These are phyloP conservation scores for Venturia effusa DNA, from an alignment of 2,329 filamentous ascomycete species.

Conservation along the genomic window DNA sequence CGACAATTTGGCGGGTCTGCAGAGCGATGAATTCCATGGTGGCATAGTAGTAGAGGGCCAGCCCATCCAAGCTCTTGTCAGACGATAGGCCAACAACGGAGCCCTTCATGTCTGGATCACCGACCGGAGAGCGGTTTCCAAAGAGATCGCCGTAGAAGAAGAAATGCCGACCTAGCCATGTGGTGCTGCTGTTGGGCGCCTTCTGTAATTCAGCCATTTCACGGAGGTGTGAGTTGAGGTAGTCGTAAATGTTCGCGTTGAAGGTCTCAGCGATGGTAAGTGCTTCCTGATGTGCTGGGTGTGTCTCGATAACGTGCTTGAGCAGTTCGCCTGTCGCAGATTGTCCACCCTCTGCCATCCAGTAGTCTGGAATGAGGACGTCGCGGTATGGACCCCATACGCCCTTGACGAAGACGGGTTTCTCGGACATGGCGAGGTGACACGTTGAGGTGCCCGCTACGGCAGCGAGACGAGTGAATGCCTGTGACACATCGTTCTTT, in stretches of 20 bases:
- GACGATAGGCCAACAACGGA: conserved; percentile 76
- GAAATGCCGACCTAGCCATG: conserved; percentile 82
- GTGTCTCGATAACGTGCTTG: conserved; percentile 89
- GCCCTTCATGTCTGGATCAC: conserved; percentile 87
- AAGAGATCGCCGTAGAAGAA: conserved; percentile 99
- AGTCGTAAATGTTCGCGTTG: conserved; percentile 88
- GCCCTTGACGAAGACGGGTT: conserved; percentile 86
- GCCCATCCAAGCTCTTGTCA: conserved; percentile 76
- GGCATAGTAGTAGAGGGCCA: conserved; percentile 87
- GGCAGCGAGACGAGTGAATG: conserved; percentile 83
- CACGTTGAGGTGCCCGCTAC: conserved; percentile 97
- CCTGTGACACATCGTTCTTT: conserved; percentile 81
- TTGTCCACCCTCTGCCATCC: conserved; percentile 96
- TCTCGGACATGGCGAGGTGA: conserved; percentile 88
- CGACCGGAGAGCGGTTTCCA: conserved; percentile 90
- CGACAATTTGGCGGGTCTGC: conserved; percentile 91
- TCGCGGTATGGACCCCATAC: conserved; percentile 98
- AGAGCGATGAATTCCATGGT: conserved; percentile 98
- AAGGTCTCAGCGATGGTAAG: conserved; percentile 68
- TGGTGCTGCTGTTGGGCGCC: conserved; percentile 69
- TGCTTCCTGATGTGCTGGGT: conserved; percentile 78
- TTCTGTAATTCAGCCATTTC: conserved; percentile 58
- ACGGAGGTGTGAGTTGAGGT: conserved; percentile 77
- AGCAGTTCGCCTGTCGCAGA: conserved; percentile 91
- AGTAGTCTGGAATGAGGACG: conserved; percentile 80